Conservation (phyloP, 495 filamentous ascomycete genomes). For the Barbatosphaeria neglecta region DNA sequence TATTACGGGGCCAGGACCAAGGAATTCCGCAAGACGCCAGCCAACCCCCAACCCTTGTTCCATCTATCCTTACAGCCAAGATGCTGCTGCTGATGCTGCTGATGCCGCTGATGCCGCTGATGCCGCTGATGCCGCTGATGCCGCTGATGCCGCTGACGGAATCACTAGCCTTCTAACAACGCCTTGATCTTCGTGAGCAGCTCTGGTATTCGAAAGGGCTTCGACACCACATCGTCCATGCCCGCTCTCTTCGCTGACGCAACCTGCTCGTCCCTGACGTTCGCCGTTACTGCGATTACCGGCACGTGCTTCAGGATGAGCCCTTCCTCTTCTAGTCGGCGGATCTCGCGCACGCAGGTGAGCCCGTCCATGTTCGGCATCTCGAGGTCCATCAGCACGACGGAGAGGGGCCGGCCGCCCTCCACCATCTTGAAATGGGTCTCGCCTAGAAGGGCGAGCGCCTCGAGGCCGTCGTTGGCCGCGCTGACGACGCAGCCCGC, state of each 20-base stretch:
- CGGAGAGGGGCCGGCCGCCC: slow-evolving; percentile 16
- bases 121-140: no score
- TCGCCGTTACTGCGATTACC: slow-evolving; percentile 62
- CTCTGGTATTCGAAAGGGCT: slow-evolving; percentile 59
- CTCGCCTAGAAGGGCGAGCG: slow-evolving; percentile 34
- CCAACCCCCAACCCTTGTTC: no score
- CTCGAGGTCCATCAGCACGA: slow-evolving; percentile 66
- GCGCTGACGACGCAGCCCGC: slow-evolving; percentile 47
- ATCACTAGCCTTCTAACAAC: slow-evolving; percentile 2
- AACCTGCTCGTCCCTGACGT: slow-evolving; percentile 55
- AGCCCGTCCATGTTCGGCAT: slow-evolving; percentile 74
- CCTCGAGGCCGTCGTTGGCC: slow-evolving; percentile 61
- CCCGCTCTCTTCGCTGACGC: slow-evolving; percentile 47
- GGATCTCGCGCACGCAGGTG: slow-evolving; percentile 50
- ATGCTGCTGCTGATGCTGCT: no score
- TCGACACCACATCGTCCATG: slow-evolving; percentile 65
- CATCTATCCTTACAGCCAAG: no score
- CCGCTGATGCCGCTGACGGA: no score
- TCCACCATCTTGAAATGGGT: slow-evolving; percentile 9
- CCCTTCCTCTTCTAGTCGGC: slow-evolving; percentile 40
- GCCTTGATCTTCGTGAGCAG: slow-evolving; percentile 48
- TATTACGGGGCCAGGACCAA: no score
- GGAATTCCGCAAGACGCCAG: no score
- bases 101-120: no score
- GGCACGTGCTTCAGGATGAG: slow-evolving; percentile 40